Percentiles rank a stretch among this genome's conserved stretches.
Evolutionary conservation across 768 basidiomycete genomes (phyloP).

Genomic region (Mycena maculata): DNA sequence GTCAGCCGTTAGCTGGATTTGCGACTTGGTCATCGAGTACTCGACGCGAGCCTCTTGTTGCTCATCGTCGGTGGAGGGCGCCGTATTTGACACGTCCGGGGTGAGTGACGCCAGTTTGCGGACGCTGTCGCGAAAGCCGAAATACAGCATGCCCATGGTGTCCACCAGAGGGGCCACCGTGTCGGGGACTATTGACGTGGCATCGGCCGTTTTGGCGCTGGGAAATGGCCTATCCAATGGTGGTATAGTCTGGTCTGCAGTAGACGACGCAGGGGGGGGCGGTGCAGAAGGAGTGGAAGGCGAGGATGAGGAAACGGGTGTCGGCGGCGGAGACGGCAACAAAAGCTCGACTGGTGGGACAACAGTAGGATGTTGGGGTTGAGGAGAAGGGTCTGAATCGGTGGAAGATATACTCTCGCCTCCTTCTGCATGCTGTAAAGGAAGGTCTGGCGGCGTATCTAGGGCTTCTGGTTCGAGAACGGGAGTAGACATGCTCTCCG

Average conservation of each 20-base stretch:
- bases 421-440: too few relatives aligned
- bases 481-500: too few relatives aligned
- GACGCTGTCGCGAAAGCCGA: constrained; percentile 60
- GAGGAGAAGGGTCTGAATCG: too few relatives aligned
- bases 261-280: not conserved
- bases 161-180: constrained; percentile 25
- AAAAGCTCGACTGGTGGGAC: too few relatives aligned
- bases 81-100: constrained; percentile 27
- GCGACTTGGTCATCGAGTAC: constrained; percentile 69
- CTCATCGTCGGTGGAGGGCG: constrained; percentile 31
- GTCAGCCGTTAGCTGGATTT: constrained; percentile 67
- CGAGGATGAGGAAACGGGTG: not conserved
- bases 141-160: constrained; percentile 59
- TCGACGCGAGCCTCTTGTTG: constrained; percentile 54
- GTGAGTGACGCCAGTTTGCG: constrained; percentile 56
- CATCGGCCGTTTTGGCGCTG: not conserved
- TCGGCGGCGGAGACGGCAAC: not conserved
- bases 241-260: not conserved
- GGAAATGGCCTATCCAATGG: constrained; percentile 30
- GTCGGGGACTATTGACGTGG: not conserved
- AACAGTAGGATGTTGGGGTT: too few relatives aligned
- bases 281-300: not conserved
- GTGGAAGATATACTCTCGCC: not conserved
- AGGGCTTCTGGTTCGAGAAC: too few relatives aligned
- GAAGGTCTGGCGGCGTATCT: too few relatives aligned